Evolutionary conservation across 2,329 filamentous ascomycete genomes (phyloP).

Genomic region (Fusarium sacchari): DNA sequence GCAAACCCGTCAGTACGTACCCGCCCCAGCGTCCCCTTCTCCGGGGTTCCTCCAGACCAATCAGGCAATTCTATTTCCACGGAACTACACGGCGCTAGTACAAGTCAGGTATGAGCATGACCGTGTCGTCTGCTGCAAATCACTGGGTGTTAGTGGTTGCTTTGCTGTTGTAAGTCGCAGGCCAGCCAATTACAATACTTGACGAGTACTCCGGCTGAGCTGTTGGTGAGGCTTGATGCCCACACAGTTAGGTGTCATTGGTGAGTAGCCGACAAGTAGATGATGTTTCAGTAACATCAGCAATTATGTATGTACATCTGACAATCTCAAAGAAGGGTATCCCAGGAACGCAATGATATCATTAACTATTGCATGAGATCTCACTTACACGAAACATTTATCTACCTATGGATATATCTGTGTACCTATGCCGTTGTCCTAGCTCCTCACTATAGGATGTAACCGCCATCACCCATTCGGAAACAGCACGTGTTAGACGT

Average conservation of each 20-base stretch:
- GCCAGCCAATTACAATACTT: constrained; percentile 19
- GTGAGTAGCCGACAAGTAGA: constrained; percentile 29
- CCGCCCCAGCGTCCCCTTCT: constrained; percentile 37
- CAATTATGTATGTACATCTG: constrained; percentile 1
- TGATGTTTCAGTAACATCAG: constrained; percentile 1
- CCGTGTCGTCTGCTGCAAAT: constrained; percentile 36
- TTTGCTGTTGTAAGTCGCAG: constrained; percentile 32
- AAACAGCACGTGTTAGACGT: constrained; percentile 24
- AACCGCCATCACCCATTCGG: constrained; percentile 2
- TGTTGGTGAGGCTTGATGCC: constrained; percentile 14
- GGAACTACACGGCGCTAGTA: constrained; percentile 32
- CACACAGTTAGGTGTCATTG: constrained; percentile 8
- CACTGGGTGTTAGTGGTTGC: constrained; percentile 32
- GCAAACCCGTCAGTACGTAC: constrained; percentile 34
- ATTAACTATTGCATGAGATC: neutral
- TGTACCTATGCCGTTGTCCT: neutral
- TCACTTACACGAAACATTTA: neutral
- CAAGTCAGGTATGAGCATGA: constrained; percentile 36
- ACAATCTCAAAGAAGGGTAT: neutral
- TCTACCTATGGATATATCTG: neutral
- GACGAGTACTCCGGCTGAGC: constrained; percentile 28
- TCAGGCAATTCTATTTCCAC: constrained; percentile 20
- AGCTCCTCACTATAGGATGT: neutral
- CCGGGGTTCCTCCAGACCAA: constrained; percentile 49
- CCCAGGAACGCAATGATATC: constrained; percentile 17